Evolutionary conservation across 2,329 filamentous ascomycete genomes (phyloP).

Genomic region (Sporothrix dimorphospora): DNA sequence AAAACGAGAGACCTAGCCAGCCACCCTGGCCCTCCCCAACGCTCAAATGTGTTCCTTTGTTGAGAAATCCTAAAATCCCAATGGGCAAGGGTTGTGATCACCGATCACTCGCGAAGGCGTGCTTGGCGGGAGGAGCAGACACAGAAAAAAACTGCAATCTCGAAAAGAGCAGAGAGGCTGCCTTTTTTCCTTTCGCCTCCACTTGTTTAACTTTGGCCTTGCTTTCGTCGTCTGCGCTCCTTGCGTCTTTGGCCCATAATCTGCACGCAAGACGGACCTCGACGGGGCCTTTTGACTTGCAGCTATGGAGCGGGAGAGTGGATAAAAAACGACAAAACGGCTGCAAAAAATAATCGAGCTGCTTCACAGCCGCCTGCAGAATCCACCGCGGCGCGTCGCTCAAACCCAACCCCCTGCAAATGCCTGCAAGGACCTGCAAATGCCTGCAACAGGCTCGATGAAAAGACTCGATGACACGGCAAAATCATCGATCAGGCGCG

Average conservation of each 20-base stretch:
- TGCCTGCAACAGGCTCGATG: no score
- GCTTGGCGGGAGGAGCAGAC: neutral
- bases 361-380: neutral
- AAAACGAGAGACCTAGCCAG: constrained; percentile 15
- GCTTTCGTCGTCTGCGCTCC: neutral
- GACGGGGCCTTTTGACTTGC: neutral
- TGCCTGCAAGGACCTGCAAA: neutral
- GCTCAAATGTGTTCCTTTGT: neutral
- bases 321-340: neutral
- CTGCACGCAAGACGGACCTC: neutral
- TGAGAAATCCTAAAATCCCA: neutral
- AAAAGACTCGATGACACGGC: constrained; percentile 23
- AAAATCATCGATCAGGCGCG: constrained; percentile 17
- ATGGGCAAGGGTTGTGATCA: neutral
- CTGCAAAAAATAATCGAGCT: neutral
- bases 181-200: neutral
- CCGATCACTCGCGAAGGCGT: neutral
- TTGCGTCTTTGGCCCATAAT: neutral
- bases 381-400: constrained; percentile 1
- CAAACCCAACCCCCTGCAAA: constrained; percentile 3
- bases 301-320: neutral
- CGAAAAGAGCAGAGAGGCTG: neutral
- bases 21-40: constrained; percentile 2
- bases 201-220: constrained; percentile 3
- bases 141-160: neutral